These are phyloP conservation scores for Gracilaria caudata DNA, from an alignment of 23 red algal genomes.

Conservation along the genomic window DNA sequence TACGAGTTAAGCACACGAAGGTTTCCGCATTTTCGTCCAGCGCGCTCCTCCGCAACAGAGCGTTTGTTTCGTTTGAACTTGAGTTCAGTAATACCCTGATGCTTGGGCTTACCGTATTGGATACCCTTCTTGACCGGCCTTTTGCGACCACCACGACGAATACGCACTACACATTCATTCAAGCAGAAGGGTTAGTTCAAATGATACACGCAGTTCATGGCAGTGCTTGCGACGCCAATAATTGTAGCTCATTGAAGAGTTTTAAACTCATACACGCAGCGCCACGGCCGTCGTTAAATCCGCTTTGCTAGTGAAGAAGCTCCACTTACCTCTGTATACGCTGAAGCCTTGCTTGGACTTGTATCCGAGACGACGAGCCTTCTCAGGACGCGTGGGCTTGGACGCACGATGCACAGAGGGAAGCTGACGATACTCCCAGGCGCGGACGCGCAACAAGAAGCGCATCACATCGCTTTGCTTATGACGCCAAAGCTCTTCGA, in stretches of 20 bases:
- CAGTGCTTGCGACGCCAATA: too few species aligned
- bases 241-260: too few species aligned
- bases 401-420: slow-evolving; percentile 89
- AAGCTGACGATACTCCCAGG: slow-evolving; percentile 98
- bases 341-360: slow-evolving; percentile 94
- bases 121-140: slow-evolving; percentile 97
- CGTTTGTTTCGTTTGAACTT: slow-evolving; percentile 99
- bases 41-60: slow-evolving; percentile 96
- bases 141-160: slow-evolving; percentile 97
- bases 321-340: slow-evolving; percentile 82
- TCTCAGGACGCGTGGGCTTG: slow-evolving; percentile 92
- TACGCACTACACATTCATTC: slow-evolving; percentile 66
- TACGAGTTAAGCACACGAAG: slow-evolving; percentile 99
- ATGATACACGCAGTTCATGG: not conserved
- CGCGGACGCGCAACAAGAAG: slow-evolving; percentile 94
- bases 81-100: slow-evolving; percentile 97
- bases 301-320: too few species aligned
- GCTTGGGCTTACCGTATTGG: slow-evolving; percentile 99
- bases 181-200: not conserved
- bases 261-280: too few species aligned
- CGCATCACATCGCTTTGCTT: slow-evolving; percentile 98
- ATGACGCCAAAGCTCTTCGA: slow-evolving; percentile 96
- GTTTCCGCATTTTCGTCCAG: slow-evolving; percentile 91
- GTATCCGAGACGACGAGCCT: slow-evolving; percentile 94
- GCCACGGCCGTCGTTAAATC: too few species aligned